A percentile compares a stretch with the other conserved stretches of the same genome.
Conservation (phyloP, 257 asterid species). For the Rehmannia glutinosa region DNA sequence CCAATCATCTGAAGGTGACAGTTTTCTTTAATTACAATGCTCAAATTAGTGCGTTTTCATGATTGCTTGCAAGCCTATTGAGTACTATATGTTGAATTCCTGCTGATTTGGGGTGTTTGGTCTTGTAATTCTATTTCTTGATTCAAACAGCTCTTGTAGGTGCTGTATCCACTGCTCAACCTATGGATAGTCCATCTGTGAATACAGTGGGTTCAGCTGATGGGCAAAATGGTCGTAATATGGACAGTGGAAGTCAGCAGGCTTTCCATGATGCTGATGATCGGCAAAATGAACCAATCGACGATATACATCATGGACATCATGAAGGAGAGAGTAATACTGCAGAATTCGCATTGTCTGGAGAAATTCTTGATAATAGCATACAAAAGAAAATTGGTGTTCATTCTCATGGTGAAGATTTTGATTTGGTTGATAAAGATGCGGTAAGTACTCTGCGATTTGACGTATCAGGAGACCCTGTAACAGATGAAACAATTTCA, state of each 20-base stretch:
- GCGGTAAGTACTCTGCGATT: conserved; percentile 9
- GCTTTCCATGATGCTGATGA: conserved; percentile 27
- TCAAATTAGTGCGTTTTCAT: neutral
- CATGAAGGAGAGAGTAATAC: conserved; percentile 16
- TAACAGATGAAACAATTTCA: conserved; percentile 21
- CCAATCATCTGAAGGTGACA: conserved; percentile 43
- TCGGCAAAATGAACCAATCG: conserved; percentile 18
- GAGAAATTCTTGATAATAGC: conserved; percentile 15
- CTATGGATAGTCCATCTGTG: neutral
- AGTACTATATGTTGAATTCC: neutral
- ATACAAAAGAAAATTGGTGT: neutral
- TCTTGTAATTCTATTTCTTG: neutral
- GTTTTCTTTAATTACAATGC: conserved; percentile 1
- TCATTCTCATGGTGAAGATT: conserved; percentile 19
- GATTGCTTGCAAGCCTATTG: neutral
- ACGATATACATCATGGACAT: conserved; percentile 24
- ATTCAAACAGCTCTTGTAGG: conserved; percentile 10
- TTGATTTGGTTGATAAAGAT: conserved; percentile 18
- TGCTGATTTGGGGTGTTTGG: neutral
- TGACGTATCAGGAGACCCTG: conserved; percentile 15
- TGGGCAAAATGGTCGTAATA: conserved; percentile 19
- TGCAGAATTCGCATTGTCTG: conserved; percentile 14
- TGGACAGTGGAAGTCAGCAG: conserved; percentile 20
- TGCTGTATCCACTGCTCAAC: neutral
- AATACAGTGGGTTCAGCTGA: conserved; percentile 10